Percentiles rank a stretch among this genome's conserved stretches.
phyloP scores from a whole-genome alignment of 2,329 filamentous ascomycete genomes.

The Lasiodiplodia hormozganensis region DNA sequence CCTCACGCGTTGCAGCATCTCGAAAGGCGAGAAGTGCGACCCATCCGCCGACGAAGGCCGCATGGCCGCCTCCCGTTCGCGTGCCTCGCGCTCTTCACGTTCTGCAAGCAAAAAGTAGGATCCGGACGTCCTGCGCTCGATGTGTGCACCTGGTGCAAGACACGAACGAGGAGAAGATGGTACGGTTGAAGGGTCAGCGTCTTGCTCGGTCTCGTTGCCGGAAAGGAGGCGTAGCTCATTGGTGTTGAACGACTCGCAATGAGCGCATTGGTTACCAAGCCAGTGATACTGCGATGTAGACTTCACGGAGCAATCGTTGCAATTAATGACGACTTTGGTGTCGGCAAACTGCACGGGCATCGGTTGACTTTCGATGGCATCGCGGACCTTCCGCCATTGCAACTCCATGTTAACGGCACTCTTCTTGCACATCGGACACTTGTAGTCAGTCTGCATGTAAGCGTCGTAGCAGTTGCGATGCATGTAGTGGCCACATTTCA shows the following conservation, averaged over 20 bases:
- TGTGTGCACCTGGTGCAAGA: neutral
- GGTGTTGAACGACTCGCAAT: slow-evolving; percentile 63
- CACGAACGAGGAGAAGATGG: slow-evolving; percentile 10
- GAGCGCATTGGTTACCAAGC: slow-evolving; percentile 86
- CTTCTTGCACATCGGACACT: slow-evolving; percentile 95
- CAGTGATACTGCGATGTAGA: slow-evolving; percentile 91
- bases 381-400: slow-evolving; percentile 88
- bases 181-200: neutral
- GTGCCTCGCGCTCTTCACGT: slow-evolving; percentile 35
- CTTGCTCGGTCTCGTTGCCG: slow-evolving; percentile 44
- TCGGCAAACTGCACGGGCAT: slow-evolving; percentile 86
- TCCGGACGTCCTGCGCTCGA: slow-evolving; percentile 27
- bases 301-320: slow-evolving; percentile 93
- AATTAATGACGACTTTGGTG: slow-evolving; percentile 82
- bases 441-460: slow-evolving; percentile 89
- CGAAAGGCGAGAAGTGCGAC: slow-evolving; percentile 51
- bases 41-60: slow-evolving; percentile 38
- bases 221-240: slow-evolving; percentile 55
- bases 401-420: slow-evolving; percentile 98
- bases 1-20: slow-evolving; percentile 55
- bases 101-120: slow-evolving; percentile 32
- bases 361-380: slow-evolving; percentile 85
- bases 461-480: slow-evolving; percentile 88
- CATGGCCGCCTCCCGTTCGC: slow-evolving; percentile 14
- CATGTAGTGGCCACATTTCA: slow-evolving; percentile 95